Percentiles rank a stretch among this genome's conserved stretches.
Evolutionary conservation across 73 alveolate species (phyloP).

Genomic region (Symbiodinium pilosum): DNA sequence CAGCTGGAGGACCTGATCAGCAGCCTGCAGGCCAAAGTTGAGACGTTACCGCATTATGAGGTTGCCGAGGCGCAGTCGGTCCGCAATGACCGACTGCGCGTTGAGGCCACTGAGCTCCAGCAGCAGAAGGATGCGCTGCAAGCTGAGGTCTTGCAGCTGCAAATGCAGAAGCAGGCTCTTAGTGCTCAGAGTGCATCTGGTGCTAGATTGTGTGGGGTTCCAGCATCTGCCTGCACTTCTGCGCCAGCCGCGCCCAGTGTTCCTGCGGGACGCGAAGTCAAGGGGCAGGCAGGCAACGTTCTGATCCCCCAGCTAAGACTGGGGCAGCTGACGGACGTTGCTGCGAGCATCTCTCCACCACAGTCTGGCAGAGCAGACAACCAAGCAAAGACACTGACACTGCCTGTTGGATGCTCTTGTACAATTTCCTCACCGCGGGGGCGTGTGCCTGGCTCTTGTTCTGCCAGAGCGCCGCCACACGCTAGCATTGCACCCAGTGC

Average conservation of each 20-base stretch:
- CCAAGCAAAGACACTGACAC: background rate
- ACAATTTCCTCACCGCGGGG: background rate
- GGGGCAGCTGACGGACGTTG: background rate
- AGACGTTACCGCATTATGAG: background rate
- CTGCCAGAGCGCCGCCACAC: background rate
- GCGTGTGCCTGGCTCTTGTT: background rate
- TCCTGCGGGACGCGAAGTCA: background rate
- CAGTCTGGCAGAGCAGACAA: background rate
- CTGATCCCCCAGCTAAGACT: background rate
- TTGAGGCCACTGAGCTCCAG: background rate
- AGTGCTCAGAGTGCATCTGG: background rate
- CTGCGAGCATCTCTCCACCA: background rate
- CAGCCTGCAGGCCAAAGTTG: slow-evolving; percentile 10
- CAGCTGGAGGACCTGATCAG: slow-evolving; percentile 15
- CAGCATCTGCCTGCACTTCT: background rate
- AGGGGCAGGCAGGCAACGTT: slow-evolving; percentile 13
- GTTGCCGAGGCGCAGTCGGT: background rate
- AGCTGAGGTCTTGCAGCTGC: background rate
- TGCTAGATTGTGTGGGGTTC: background rate
- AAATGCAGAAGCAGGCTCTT: slow-evolving; percentile 8
- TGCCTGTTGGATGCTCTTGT: background rate
- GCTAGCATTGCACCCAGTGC: background rate
- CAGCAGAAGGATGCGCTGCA: background rate
- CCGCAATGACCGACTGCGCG: background rate
- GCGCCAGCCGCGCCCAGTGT: background rate